These are phyloP conservation scores for Sugiyamaella mastotermitis DNA, from an alignment of 805 yeast species.

Conservation along the genomic window DNA sequence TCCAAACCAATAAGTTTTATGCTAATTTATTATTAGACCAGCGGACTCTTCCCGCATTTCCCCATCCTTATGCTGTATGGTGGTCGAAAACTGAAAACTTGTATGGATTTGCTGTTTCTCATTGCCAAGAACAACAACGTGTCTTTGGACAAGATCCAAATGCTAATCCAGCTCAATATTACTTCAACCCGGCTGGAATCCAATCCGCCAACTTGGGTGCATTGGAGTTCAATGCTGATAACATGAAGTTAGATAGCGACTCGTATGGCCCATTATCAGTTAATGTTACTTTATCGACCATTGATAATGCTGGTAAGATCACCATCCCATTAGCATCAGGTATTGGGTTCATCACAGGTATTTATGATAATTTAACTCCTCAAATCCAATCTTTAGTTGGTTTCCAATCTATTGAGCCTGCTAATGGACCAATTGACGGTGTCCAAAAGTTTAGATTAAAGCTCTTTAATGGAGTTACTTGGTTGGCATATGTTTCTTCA, in stretches of 20 bases:
- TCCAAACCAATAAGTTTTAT: constrained; percentile 74
- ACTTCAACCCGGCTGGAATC: constrained; percentile 43
- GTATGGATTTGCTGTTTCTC: constrained; percentile 63
- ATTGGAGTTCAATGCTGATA: constrained; percentile 15
- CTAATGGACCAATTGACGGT: constrained; percentile 26
- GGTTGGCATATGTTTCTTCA: constrained; percentile 47
- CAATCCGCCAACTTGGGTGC: constrained; percentile 43
- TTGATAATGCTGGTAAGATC: constrained; percentile 36
- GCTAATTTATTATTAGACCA: constrained; percentile 62
- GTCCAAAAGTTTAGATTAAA: constrained; percentile 36
- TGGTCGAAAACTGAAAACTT: constrained; percentile 41
- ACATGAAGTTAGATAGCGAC: constrained; percentile 29
- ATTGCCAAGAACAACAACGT: constrained; percentile 49
- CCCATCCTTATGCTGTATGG: constrained; percentile 80
- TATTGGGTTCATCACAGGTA: constrained; percentile 69
- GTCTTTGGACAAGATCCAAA: constrained; percentile 66
- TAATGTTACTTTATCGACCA: constrained; percentile 36
- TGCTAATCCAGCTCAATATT: constrained; percentile 39
- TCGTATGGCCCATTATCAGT: constrained; percentile 46
- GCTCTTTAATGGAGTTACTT: constrained; percentile 37
- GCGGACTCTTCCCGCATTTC: constrained; percentile 69
- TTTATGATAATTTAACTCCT: constrained; percentile 46
- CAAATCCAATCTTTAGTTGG: constrained; percentile 44
- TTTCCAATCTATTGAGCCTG: constrained; percentile 33
- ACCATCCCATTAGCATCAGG: constrained; percentile 70